Base-by-base conservation (phyloP, 257 asterid genomes). In the Ligustrum vulgare region DNA sequence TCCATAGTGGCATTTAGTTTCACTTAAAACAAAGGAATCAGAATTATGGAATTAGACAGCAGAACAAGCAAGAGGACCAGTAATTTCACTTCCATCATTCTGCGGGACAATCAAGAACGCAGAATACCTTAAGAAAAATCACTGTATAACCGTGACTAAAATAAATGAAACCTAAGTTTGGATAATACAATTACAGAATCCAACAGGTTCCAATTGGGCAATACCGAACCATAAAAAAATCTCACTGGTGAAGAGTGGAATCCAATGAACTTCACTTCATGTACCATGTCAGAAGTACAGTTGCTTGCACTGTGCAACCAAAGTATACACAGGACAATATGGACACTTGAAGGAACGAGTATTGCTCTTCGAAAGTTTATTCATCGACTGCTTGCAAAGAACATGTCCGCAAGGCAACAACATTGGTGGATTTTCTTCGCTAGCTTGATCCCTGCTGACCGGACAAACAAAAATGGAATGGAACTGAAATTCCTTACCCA, bases 401-500 rank as follows among this genome's bases (percentile, higher is more conserved):
- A 86, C 91, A 43, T 91, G 95, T 16, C 95, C 93, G 60, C 97
- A 89, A 1, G 91, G 88, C 82, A 91, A 51, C 67, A 85, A 13
- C 97, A 91, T 86, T 1, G 96, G 89, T 0, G 93, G 96, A 69
- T 88, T 91, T 28, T 79, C 89, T 28, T 83, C 83, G 65, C 82
- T 83, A 11, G 82, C 77, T 74, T 81, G 88, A 3, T 81, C 92
- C 71, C 85, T 70, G 49, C 87, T 82, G 12, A 91, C 91, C 0
- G 96, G 93, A 73, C 96, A 91, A 18, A 91, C 91, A 65, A 91
- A 89, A 5, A 88, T 72, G 1, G 96, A 87, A 79, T 88, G 97
- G 66, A 84, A 89, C 69, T 86, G 92, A 72, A 89, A 84, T 35
- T 86, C 90, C 80, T 82, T 75, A 8, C 88, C 86, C 83, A 91